Evolutionary conservation across 192 early-diverging fungal species (phyloP), one percentile per base, ranked within the genome.

Genomic region (Coemansia sp.): DNA sequence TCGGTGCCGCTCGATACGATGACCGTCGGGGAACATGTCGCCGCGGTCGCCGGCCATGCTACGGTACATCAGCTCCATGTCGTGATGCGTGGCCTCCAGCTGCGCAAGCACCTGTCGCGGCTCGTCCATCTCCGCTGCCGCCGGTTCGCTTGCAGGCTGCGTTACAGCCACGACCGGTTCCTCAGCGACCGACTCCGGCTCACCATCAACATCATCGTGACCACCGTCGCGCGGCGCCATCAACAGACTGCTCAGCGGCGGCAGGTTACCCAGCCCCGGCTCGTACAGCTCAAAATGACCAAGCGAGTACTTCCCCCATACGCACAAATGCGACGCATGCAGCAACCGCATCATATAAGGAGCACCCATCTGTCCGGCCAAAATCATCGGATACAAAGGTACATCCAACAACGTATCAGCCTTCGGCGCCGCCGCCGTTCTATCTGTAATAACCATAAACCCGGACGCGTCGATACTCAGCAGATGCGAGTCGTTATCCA

Each of bases 251-350:
- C 48, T 67, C 52, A 78, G 71, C 38, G 80, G 80, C 54, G 80
- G 80, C 65, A 83, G 61, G 60, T 66, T 65, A 3, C 60, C 43
- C 63, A 83, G 43, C 18, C 80, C 80, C 0, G 81, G 81, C 65
- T 79, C 77, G 39, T 75, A 84, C 15, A 84, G 66, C 71, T 84
- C 77, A 59, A 76, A 84, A 67, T 84, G 81, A 11, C 81, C 81
- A 53, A 84, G 56, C 51, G 70, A 65, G 62, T 65, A 76, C 58
- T 67, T 75, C 15, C 81, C 81, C 77, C 77, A 84, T 54, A 84
- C 81, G 43, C 76, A 84, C 70, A 84, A n/a, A 45, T 84, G 81
- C 61, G 74, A 71, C 74, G 72, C 75, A 38, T 84, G 81, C 51
- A 84, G 41, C 20, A 84, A 67, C n/a, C 81, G 76, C 81, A 84